Percentiles rank a stretch among this genome's conserved stretches.
Conservation (phyloP, 345 rosid genomes). For the Rhodamnia rubescens region DNA sequence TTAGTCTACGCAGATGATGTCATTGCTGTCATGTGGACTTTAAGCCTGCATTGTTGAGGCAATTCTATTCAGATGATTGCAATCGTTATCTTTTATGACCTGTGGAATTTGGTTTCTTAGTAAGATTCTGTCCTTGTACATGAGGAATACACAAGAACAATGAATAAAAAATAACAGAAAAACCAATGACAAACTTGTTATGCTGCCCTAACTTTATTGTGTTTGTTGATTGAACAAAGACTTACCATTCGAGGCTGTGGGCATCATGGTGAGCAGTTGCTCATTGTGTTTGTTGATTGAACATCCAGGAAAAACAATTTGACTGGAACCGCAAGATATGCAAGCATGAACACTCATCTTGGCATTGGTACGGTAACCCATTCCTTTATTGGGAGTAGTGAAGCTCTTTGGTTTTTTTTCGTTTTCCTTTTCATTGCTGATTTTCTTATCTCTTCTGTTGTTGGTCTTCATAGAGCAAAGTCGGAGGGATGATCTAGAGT, state of each 20-base stretch:
- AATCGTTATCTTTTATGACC: background rate
- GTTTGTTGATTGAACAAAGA: no score
- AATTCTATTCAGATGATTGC: background rate
- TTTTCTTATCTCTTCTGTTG: background rate
- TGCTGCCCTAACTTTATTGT: background rate
- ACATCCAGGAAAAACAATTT: slow-evolving; percentile 74
- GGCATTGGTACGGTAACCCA: slow-evolving; percentile 61
- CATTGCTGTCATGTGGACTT: background rate
- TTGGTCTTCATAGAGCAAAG: slow-evolving; percentile 60
- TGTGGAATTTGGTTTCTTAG: background rate
- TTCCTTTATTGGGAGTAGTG: background rate
- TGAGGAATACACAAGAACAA: background rate
- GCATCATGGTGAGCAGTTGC: background rate
- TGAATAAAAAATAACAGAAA: background rate
- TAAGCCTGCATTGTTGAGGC: background rate
- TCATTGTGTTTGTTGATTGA: background rate
- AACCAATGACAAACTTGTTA: background rate
- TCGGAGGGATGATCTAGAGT: slow-evolving; percentile 95
- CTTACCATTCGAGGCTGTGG: background rate
- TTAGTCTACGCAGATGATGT: background rate
- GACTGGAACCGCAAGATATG: slow-evolving; percentile 99
- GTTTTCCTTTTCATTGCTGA: background rate
- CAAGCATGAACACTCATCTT: slow-evolving; percentile 98
- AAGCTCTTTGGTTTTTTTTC: background rate
- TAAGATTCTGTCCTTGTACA: background rate